Conservation (phyloP, 2,329 filamentous ascomycete genomes). For the Shiraia sp. region DNA sequence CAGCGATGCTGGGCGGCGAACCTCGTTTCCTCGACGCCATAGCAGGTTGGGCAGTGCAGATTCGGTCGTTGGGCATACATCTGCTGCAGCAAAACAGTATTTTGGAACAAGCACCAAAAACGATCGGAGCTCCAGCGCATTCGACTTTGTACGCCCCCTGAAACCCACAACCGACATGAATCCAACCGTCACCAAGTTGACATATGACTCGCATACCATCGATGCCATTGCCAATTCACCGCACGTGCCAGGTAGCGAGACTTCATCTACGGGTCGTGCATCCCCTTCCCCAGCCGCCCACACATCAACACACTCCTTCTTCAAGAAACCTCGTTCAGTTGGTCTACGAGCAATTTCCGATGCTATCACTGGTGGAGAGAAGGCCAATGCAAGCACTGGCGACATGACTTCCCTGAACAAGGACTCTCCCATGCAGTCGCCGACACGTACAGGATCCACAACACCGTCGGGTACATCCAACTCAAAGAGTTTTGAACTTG, state of each 20-base stretch:
- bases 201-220: slow-evolving; percentile 55
- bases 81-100: slow-evolving; percentile 70
- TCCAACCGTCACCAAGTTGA: slow-evolving; percentile 62
- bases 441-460: slow-evolving; percentile 75
- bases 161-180: slow-evolving; percentile 48
- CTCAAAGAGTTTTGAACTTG: slow-evolving; percentile 75
- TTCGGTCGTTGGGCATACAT: slow-evolving; percentile 63
- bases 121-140: slow-evolving; percentile 54
- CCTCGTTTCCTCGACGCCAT: slow-evolving; percentile 67
- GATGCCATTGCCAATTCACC: slow-evolving; percentile 49
- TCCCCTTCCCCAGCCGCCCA: slow-evolving; percentile 47
- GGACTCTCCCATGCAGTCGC: slow-evolving; percentile 62
- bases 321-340: slow-evolving; percentile 55
- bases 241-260: slow-evolving; percentile 50
- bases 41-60: slow-evolving; percentile 80
- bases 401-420: slow-evolving; percentile 46
- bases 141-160: slow-evolving; percentile 45
- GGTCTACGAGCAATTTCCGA: slow-evolving; percentile 89
- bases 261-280: slow-evolving; percentile 52
- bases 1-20: slow-evolving; percentile 58
- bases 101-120: slow-evolving; percentile 56
- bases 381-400: slow-evolving; percentile 51
- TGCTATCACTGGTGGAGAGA: slow-evolving; percentile 60
- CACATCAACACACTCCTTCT: slow-evolving; percentile 41
- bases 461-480: slow-evolving; percentile 61